phyloP scores from a whole-genome alignment of 2,329 filamentous ascomycete species.

The Aspergillus quadricinctus region DNA sequence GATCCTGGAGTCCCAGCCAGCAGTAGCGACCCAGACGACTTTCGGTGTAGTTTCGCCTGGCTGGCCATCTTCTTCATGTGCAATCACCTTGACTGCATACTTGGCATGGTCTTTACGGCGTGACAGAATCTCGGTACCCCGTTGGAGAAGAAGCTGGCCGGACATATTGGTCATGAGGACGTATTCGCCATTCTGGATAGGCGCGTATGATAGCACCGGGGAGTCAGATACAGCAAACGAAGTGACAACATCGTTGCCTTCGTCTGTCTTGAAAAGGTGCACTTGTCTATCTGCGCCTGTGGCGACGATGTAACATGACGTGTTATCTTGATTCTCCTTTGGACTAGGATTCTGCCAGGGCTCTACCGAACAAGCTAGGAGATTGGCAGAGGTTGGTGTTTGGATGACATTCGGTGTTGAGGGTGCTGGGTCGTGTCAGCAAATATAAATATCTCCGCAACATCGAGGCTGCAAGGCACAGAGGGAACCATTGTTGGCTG shows the following conservation, averaged over 20 bases:
- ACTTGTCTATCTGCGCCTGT: constrained; percentile 47
- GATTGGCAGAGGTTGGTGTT: constrained; percentile 48
- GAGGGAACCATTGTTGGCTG: constrained; percentile 10
- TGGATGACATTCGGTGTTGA: constrained; percentile 39
- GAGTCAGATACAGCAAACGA: constrained; percentile 29
- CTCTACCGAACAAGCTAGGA: constrained; percentile 49
- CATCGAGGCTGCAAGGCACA: not conserved
- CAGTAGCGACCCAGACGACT: constrained; percentile 49
- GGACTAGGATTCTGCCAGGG: constrained; percentile 23
- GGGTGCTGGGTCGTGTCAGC: constrained; percentile 37
- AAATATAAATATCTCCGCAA: not conserved
- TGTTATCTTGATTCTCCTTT: constrained; percentile 5
- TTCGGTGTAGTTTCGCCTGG: constrained; percentile 7
- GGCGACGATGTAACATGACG: constrained; percentile 34
- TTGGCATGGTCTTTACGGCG: constrained; percentile 55
- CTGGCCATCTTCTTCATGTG: constrained; percentile 26
- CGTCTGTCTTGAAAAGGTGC: constrained; percentile 39
- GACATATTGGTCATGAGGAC: constrained; percentile 57
- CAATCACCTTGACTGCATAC: constrained; percentile 53
- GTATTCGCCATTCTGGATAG: constrained; percentile 39
- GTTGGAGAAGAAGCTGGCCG: constrained; percentile 50
- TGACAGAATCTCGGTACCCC: constrained; percentile 41
- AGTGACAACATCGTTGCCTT: constrained; percentile 13
- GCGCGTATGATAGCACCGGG: constrained; percentile 51
- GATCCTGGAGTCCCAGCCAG: constrained; percentile 58